These are phyloP conservation scores for Aphelidium insulamus DNA, from an alignment of 371 early-diverging fungal species.

Conservation along the genomic window DNA sequence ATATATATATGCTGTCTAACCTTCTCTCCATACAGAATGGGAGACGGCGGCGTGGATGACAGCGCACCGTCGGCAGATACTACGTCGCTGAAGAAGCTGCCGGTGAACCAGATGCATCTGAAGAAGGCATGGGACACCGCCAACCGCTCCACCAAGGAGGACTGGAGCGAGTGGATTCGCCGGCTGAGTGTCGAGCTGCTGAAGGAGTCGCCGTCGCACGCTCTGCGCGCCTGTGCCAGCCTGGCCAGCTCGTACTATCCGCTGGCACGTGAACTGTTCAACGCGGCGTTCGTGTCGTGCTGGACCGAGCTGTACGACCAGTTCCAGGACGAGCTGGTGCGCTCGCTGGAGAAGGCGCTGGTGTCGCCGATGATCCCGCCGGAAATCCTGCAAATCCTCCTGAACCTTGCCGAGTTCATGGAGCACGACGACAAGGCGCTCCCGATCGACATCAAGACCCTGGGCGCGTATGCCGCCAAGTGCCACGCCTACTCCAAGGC, in stretches of 20 bases:
- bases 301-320: slow-evolving; percentile 81
- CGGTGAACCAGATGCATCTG: slow-evolving; percentile 67
- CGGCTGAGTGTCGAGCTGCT: slow-evolving; percentile 73
- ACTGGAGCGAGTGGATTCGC: slow-evolving; percentile 92
- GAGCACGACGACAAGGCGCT: slow-evolving; percentile 90
- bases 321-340: slow-evolving; percentile 77
- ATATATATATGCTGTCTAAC: not conserved
- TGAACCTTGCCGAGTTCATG: slow-evolving; percentile 94
- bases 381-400: slow-evolving; percentile 70
- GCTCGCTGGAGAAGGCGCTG: slow-evolving; percentile 62
- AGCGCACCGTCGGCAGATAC: slow-evolving; percentile 27
- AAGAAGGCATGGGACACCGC: slow-evolving; percentile 83
- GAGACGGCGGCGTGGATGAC: too few species aligned
- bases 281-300: slow-evolving; percentile 91
- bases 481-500: slow-evolving; percentile 93
- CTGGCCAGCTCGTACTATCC: slow-evolving; percentile 64
- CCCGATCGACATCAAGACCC: slow-evolving; percentile 73
- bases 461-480: slow-evolving; percentile 72
- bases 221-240: slow-evolving; percentile 68
- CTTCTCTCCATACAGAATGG: slow-evolving; percentile 9
- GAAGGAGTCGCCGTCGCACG: slow-evolving; percentile 87
- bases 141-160: slow-evolving; percentile 73
- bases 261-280: slow-evolving; percentile 78
- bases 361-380: slow-evolving; percentile 66
- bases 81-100: slow-evolving; percentile 34